Base-by-base conservation (phyloP, 164 flowering plant genomes). In the Taxillus chinensis region DNA sequence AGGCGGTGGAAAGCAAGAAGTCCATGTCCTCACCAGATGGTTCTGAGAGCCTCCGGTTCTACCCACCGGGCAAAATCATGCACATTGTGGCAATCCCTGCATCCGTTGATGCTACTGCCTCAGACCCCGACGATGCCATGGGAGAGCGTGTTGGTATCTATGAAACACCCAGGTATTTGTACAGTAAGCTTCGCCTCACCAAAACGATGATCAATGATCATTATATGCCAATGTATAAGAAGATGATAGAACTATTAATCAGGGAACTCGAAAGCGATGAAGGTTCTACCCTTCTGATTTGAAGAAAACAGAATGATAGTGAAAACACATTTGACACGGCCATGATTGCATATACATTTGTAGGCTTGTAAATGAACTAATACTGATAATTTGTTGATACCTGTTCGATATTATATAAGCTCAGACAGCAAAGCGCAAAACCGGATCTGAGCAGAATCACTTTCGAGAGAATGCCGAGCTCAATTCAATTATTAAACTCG, bases 191-290 rank as follows among this genome's bases (percentile, higher is more conserved):
- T 27, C 72, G 93, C n/a, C 85, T 93, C 39, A 82, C 96, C 10
- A 84, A 63, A 71, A 93, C 93, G 9, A 89, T 93, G 96, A 81
- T 91, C 16, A 89, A 89, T 60, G 97, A 95, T 80, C 97, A 95
- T 66, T 91, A 81, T 62, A 92, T 92, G 97, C 97, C 97, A 0
- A 85, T 85, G 91, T 92, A 92, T 74, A 87, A 82, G 75, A 90
- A 81, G 73, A 83, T 79, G 89, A 86, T 90, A 83, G 95, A 93
- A 70, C 67, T 66, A 55, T 68, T 90, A 67, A 83, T 93, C 41
- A 70, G 67, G 56, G 78, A 86, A 70, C 79, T 87, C 27, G 87
- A 87, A 61, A 80, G 77, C 27, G 87, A 81, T 45, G 73, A n/a
- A n/a, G n/a, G n/a, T n/a, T n/a, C n/a, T n/a, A n/a, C n/a, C n/a